phyloP scores from a whole-genome alignment of 805 yeast genomes.

The Komagataella mondaviorum region DNA sequence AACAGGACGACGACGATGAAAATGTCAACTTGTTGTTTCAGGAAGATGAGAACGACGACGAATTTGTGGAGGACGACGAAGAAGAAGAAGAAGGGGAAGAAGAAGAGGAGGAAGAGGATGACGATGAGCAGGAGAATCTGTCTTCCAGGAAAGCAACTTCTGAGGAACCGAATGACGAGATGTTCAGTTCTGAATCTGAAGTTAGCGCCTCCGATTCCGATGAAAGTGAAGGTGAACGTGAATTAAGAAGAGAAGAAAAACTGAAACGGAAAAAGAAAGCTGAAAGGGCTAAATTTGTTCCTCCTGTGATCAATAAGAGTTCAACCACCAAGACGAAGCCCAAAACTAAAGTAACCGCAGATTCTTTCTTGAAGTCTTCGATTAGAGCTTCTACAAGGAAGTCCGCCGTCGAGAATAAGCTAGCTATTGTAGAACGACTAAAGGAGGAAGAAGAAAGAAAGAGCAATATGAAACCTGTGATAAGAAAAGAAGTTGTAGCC shows the following conservation, averaged over 20 bases:
- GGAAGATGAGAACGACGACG: constrained; percentile 45
- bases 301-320: constrained; percentile 2
- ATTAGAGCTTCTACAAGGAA: constrained; percentile 69
- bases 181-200: constrained; percentile 39
- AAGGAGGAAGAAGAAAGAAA: constrained; percentile 53
- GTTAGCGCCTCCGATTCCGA: constrained; percentile 36
- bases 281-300: constrained; percentile 22
- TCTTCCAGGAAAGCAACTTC: constrained; percentile 16
- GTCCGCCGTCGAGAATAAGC: constrained; percentile 64
- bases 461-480: constrained; percentile 8
- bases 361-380: constrained; percentile 16
- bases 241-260: constrained; percentile 18
- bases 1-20: constrained; percentile 54
- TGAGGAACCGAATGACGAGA: constrained; percentile 24
- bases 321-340: constrained; percentile 14
- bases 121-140: constrained; percentile 11
- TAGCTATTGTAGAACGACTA: constrained; percentile 62
- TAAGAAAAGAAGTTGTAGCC: constrained; percentile 22
- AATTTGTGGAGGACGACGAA: constrained; percentile 22
- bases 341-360: constrained; percentile 11
- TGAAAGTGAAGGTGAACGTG: constrained; percentile 37
- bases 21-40: constrained; percentile 58
- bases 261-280: constrained; percentile 28
- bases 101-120: constrained; percentile 6
- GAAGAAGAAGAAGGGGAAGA: constrained; percentile 17